These are phyloP conservation scores for Fusarium solani-melongenae DNA, from an alignment of 2,329 filamentous ascomycete genomes.

Conservation along the genomic window DNA sequence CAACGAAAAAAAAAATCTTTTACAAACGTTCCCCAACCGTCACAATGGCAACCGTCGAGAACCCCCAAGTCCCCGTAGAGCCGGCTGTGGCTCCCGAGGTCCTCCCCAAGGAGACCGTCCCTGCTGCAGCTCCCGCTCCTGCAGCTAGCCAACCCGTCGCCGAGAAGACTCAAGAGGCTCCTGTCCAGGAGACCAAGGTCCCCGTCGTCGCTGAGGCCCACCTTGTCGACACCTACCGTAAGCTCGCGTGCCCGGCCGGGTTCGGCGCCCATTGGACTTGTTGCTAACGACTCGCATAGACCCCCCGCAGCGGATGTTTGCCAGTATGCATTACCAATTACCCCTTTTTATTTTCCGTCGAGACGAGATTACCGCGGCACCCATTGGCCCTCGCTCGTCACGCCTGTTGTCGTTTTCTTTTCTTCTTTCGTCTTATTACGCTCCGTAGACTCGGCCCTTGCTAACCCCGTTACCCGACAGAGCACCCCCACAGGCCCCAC, in stretches of 20 bases:
- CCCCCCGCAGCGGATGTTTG: slow-evolving; percentile 74
- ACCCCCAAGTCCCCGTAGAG: slow-evolving; percentile 33
- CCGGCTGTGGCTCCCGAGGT: slow-evolving; percentile 27
- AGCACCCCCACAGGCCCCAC: slow-evolving; percentile 78
- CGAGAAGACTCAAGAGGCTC: slow-evolving; percentile 8
- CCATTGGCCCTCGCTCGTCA: slow-evolving; percentile 2
- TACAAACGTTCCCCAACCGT: slow-evolving; percentile 17
- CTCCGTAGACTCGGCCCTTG: slow-evolving; percentile 33
- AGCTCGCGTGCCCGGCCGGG: slow-evolving; percentile 44
- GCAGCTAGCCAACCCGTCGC: slow-evolving; percentile 25
- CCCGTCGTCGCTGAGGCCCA: slow-evolving; percentile 81
- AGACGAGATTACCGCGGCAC: slow-evolving; percentile 12
- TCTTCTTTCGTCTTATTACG: slow-evolving; percentile 19
- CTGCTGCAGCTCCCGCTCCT: slow-evolving; percentile 28
- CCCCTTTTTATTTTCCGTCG: slow-evolving; percentile 16
- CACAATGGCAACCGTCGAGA: slow-evolving; percentile 43
- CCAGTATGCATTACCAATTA: slow-evolving; percentile 61
- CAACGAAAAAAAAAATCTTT: slow-evolving; percentile 31
- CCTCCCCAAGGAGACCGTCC: slow-evolving; percentile 11
- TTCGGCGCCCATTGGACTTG: slow-evolving; percentile 5
- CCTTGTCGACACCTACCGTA: slow-evolving; percentile 78
- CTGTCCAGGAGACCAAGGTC: slow-evolving; percentile 50
- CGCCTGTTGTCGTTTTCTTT: slow-evolving; percentile 12
- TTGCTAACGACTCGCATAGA: slow-evolving; percentile 54
- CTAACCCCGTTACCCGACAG: slow-evolving; percentile 58